Conservation (phyloP, 371 early-diverging fungal species). For the Nosema muscidifuracis region DNA sequence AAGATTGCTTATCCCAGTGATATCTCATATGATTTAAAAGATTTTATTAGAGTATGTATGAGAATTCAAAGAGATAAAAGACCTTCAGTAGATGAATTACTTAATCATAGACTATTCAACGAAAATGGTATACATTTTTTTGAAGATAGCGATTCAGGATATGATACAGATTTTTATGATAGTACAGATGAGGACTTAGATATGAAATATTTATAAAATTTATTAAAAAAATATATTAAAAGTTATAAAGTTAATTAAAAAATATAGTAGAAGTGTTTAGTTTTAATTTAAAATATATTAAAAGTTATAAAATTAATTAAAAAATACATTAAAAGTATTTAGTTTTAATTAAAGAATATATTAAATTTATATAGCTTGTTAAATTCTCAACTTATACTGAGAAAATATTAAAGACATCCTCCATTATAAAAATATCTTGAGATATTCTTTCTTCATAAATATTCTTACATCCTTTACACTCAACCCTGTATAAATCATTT, state of each 20-base stretch:
- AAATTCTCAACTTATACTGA: too few relatives aligned
- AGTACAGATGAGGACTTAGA: background rate
- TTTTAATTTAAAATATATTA: too few relatives aligned
- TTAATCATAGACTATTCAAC: conserved; percentile 59
- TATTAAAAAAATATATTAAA: too few relatives aligned
- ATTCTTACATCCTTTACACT: conserved; percentile 12
- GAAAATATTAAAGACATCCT: too few relatives aligned
- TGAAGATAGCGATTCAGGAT: background rate
- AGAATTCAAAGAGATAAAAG: conserved; percentile 46
- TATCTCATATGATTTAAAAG: conserved; percentile 46
- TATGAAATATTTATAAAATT: too few relatives aligned
- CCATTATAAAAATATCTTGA: too few relatives aligned
- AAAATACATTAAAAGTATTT: too few relatives aligned
- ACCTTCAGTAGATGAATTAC: conserved; percentile 54
- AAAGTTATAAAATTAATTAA: too few relatives aligned
- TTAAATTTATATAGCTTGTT: too few relatives aligned
- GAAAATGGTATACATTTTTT: background rate
- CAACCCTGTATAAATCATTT: background rate
- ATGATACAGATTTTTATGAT: background rate
- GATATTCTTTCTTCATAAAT: background rate
- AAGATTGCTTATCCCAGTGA: conserved; percentile 41
- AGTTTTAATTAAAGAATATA: too few relatives aligned
- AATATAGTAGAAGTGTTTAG: too few relatives aligned
- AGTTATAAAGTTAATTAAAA: too few relatives aligned
- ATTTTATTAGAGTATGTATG: conserved; percentile 60